phyloP scores from a whole-genome alignment of 306 rosid species.

The Fragaria ananassa region DNA sequence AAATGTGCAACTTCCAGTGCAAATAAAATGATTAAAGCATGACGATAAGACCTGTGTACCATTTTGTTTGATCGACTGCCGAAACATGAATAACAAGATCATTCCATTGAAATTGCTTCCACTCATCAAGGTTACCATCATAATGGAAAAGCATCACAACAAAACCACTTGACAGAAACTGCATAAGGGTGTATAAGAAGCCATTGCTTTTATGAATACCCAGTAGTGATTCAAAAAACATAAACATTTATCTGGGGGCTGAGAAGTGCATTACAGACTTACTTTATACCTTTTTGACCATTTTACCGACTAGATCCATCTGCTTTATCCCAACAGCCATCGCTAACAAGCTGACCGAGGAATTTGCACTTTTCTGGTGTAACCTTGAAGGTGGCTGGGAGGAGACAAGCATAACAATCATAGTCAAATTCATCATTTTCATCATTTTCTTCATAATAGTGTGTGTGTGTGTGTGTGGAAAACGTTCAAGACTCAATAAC shows the following conservation, averaged over 20 bases:
- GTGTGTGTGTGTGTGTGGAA: not conserved
- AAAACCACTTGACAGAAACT: slow-evolving; percentile 70
- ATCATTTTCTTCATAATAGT: not conserved
- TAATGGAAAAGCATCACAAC: slow-evolving; percentile 86
- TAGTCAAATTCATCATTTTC: not conserved
- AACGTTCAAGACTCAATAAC: not conserved
- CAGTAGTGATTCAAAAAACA: not conserved
- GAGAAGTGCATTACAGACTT: not conserved
- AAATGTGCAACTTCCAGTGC: not conserved
- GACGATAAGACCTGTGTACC: slow-evolving; percentile 41
- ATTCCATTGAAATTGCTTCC: slow-evolving; percentile 69
- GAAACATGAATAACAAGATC: slow-evolving; percentile 61
- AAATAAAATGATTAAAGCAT: slow-evolving; percentile 5
- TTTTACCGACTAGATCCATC: slow-evolving; percentile 60
- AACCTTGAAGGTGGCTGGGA: slow-evolving; percentile 2
- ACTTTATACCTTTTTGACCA: slow-evolving; percentile 71
- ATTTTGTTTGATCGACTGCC: slow-evolving; percentile 66
- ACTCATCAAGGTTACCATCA: slow-evolving; percentile 61
- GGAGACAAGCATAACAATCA: not conserved
- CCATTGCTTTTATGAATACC: not conserved
- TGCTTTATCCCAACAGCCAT: slow-evolving; percentile 78
- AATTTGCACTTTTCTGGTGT: slow-evolving; percentile 36
- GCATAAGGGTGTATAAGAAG: slow-evolving; percentile 21
- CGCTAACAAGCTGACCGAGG: slow-evolving; percentile 51
- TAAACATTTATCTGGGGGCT: not conserved